Evolutionary conservation across 371 early-diverging fungal species (phyloP), one percentile per base, ranked within the genome.

Genomic region (Mucor lusitanicus): DNA sequence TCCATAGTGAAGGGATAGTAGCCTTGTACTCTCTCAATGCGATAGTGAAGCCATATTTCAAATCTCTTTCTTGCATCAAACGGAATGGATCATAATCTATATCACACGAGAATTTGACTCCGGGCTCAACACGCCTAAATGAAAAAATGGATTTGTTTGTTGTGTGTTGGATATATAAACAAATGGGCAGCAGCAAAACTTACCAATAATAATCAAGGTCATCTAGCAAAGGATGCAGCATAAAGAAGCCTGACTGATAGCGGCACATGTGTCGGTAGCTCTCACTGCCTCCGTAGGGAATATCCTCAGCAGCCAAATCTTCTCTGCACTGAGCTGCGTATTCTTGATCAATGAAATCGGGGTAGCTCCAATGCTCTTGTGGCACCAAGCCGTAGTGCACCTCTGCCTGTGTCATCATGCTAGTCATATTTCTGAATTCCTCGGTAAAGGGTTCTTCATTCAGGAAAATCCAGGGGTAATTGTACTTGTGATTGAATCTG

Each of bases 121-220:
- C 94, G 8, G 99, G 99, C 77, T 98, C 98, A 21, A 99, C 87
- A 3, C 99, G 83, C 97, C 97, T 95, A 85, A 90, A 95, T 95
- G 93, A 75, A 94, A 94, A 93, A 69, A 85, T 27, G 23, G 13
- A 19, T 42, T 61, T 27, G 11, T 94, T 42, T 92, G 87, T 86
- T 63, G 92, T 91, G 64, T 63, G 92, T 91, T 64, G 91, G 48
- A 70, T 70, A 35, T 61, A 80, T 44, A 74, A 50, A 27, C 67
- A 71, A 25, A 53, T 3, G 40, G 12, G 12, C 19, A 12, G 15
- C 25, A 30, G 30, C 30, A 30, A 28, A 48, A 8, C 54, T 70
- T 76, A 89, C 99, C 99, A 99, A 77, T 97, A 99, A 75, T 91
- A 98, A 57, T 97, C 94, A 62, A 89, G 94, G 30, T 87, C 77